Percentiles rank a stretch among this genome's conserved stretches.
phyloP scores from a whole-genome alignment of 805 yeast genomes.

The Ogataea trehaloabstinens region DNA sequence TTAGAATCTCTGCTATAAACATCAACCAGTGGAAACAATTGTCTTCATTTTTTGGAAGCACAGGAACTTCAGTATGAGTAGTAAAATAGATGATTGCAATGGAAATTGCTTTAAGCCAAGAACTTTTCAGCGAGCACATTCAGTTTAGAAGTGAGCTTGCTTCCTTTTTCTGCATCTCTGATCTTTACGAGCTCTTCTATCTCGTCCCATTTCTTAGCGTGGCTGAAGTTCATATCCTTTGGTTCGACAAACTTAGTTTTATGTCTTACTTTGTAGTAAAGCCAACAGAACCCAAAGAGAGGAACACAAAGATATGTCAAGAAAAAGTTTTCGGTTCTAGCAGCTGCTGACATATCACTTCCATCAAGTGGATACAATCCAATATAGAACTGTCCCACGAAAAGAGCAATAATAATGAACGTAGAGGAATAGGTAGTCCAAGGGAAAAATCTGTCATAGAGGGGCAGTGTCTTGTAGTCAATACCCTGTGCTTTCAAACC shows the following conservation, averaged over 20 bases:
- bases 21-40: no score
- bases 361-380: constrained; percentile 59
- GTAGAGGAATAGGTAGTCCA: constrained; percentile 41
- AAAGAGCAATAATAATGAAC: constrained; percentile 44
- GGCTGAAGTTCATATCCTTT: constrained; percentile 33
- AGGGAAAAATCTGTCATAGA: constrained; percentile 53
- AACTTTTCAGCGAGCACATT: constrained; percentile 15
- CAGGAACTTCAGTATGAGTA: no score
- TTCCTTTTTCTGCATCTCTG: constrained; percentile 14
- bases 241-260: constrained; percentile 32
- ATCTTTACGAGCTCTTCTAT: constrained; percentile 16
- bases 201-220: constrained; percentile 31
- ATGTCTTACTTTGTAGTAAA: constrained; percentile 56
- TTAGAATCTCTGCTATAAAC: no score
- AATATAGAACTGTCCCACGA: constrained; percentile 64
- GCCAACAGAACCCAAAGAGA: constrained; percentile 50
- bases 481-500: constrained; percentile 57
- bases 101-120: constrained; percentile 18
- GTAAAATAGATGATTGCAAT: no score
- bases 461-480: constrained; percentile 32
- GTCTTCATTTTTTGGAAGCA: no score
- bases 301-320: constrained; percentile 58
- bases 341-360: constrained; percentile 38
- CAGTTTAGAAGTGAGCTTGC: constrained; percentile 6
- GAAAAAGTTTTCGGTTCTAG: constrained; percentile 47